These are phyloP conservation scores for Eucalyptus cloeziana DNA, from an alignment of 345 rosid species.

Conservation along the genomic window DNA sequence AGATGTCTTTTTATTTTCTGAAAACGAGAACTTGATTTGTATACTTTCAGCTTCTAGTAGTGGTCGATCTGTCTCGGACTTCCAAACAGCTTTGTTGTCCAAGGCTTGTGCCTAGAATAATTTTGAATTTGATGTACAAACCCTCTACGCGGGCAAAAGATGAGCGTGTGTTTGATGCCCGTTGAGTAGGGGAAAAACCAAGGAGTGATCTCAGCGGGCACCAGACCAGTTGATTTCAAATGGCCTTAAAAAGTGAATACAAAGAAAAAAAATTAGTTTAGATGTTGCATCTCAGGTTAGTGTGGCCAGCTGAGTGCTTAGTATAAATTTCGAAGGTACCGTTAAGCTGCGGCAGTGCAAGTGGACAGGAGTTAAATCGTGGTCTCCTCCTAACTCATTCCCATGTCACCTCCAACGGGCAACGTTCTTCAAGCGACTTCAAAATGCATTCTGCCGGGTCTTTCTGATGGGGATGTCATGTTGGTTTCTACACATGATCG, in stretches of 20 bases:
- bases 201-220: not conserved
- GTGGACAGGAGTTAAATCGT: not conserved
- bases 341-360: not conserved
- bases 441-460: not conserved
- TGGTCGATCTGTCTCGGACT: not conserved
- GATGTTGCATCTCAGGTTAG: not conserved
- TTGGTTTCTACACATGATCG: not conserved
- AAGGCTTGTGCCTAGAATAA: not conserved
- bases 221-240: not conserved
- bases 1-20: not conserved
- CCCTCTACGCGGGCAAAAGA: not conserved
- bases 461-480: not conserved
- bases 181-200: not conserved
- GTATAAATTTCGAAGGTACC: not conserved
- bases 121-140: not conserved
- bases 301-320: not conserved
- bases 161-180: not conserved
- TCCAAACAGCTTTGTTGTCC: not conserved
- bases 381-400: not conserved
- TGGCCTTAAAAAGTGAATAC: not conserved
- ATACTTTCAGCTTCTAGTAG: not conserved
- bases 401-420: not conserved
- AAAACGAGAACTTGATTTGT: not conserved
- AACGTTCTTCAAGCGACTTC: not conserved
- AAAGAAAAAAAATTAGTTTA: not conserved